A percentile compares a stretch with the other conserved stretches of the same genome.
These are phyloP conservation scores for Fusarium sulawesiense DNA, from an alignment of 2,329 filamentous ascomycete species.

Conservation along the genomic window DNA sequence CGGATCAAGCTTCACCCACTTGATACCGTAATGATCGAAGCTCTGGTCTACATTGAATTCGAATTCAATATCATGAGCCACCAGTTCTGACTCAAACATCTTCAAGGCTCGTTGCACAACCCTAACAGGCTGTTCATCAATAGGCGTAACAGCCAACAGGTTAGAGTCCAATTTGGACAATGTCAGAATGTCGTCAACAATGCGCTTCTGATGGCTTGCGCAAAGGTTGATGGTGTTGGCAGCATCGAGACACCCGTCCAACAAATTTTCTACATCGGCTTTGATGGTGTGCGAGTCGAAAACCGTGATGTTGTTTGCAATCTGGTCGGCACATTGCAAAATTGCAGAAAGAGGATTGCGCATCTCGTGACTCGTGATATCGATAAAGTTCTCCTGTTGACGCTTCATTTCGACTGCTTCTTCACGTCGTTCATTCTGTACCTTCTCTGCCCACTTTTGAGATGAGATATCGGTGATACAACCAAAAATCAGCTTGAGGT, in stretches of 20 bases:
- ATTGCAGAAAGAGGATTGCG: conserved; percentile 81
- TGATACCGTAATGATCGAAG: conserved; percentile 71
- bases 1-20: conserved; percentile 81
- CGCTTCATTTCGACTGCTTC: conserved; percentile 85
- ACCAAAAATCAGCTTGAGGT: conserved; percentile 80
- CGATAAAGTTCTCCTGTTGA: conserved; percentile 77
- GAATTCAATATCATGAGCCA: conserved; percentile 77
- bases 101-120: conserved; percentile 77
- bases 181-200: conserved; percentile 75
- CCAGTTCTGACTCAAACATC: conserved; percentile 82
- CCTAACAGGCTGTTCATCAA: conserved; percentile 74
- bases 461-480: conserved; percentile 87
- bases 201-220: conserved; percentile 80
- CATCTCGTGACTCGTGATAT: conserved; percentile 81
- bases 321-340: conserved; percentile 81
- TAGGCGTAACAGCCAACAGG: conserved; percentile 75
- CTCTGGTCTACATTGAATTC: conserved; percentile 75
- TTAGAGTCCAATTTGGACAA: conserved; percentile 78
- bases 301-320: conserved; percentile 62
- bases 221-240: conserved; percentile 86
- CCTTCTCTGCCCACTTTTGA: conserved; percentile 85
- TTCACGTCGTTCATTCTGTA: conserved; percentile 80
- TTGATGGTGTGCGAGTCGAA: conserved; percentile 54
- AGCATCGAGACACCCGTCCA: conserved; percentile 74
- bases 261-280: conserved; percentile 59